These are phyloP conservation scores for Pelargonium fulgidum DNA, from an alignment of 441 rosid species.

Conservation along the genomic window DNA sequence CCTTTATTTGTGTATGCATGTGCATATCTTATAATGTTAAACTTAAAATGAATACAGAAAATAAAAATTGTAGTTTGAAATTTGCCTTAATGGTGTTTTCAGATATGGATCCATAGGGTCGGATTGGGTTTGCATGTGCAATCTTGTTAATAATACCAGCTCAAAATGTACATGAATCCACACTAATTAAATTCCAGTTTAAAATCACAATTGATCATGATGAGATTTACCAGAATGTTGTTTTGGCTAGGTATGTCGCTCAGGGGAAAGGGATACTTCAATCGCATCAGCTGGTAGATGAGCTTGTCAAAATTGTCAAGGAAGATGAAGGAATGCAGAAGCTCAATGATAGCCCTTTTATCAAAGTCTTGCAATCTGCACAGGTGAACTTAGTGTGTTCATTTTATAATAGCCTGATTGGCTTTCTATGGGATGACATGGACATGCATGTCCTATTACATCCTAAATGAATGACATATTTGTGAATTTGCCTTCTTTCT, in stretches of 20 bases:
- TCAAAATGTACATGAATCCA: no score
- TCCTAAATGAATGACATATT: neutral
- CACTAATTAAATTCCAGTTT: neutral
- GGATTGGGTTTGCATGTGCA: no score
- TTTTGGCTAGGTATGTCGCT: constrained; percentile 57
- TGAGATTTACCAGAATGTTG: neutral
- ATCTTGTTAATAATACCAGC: no score
- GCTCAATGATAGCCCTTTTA: constrained; percentile 59
- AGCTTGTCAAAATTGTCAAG: constrained; percentile 53
- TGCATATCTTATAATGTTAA: no score
- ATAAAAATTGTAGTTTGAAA: no score
- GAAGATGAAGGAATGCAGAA: constrained; percentile 42
- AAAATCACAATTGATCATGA: neutral
- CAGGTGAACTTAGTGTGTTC: constrained; percentile 36
- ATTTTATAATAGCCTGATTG: neutral
- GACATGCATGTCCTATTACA: neutral
- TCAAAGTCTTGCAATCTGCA: constrained; percentile 68
- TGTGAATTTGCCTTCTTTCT: neutral
- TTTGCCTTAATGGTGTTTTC: no score
- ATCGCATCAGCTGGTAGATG: constrained; percentile 83
- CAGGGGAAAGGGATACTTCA: constrained; percentile 90
- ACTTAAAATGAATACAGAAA: no score
- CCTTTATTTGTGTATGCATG: no score
- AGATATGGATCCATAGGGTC: no score
- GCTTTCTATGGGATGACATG: neutral